Base-by-base conservation (phyloP, 306 rosid genomes). In the Medicago arabica region DNA sequence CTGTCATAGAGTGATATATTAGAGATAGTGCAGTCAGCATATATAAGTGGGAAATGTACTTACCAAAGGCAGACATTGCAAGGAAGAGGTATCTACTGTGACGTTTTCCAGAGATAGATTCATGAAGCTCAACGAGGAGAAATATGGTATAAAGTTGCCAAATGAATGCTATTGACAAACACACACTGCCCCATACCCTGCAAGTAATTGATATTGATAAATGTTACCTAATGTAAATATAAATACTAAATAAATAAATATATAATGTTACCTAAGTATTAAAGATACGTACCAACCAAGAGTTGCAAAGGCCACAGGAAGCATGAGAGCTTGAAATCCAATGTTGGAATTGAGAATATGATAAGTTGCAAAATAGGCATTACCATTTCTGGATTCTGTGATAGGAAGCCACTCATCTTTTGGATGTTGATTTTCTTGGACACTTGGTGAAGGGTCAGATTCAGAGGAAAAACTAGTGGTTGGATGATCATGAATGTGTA, bases 241-340 rank as follows among this genome's bases (percentile, higher is more conserved):
- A 28, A 28, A 28, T 28, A 28, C 34, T 28, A 28, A 28, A 28
- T 28, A 28, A 28, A 28, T 28, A 28, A 28, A 28, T 28, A 28
- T 2, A 28, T 28, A 28, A 28, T 28, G 23, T 16, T 51, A 16
- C 21, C 11, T 51, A 16, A 16, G 11, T 9, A 41, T 31, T 47
- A 13, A 13, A 17, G 61, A 36, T 66, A 76, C 85, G 39, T 81
- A 89, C 97, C 97, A 91, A 41, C 92, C 97, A 78, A 91, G 91
- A 67, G 91, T 69, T 67, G 81, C 64, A 39, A 91, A 84, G 12
- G 97, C 88, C 28, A 87, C 31, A 1, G 92, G 97, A 79, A 91
- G 86, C 72, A 81, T 11, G 40, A 91, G 87, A 28, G 92, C 87
- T 69, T 89, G 97, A 51, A 84, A 64, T 1, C 87, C 88, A 53